Base-by-base conservation (phyloP, 768 basidiomycete genomes). In the Sporobolomyces phaffii region DNA sequence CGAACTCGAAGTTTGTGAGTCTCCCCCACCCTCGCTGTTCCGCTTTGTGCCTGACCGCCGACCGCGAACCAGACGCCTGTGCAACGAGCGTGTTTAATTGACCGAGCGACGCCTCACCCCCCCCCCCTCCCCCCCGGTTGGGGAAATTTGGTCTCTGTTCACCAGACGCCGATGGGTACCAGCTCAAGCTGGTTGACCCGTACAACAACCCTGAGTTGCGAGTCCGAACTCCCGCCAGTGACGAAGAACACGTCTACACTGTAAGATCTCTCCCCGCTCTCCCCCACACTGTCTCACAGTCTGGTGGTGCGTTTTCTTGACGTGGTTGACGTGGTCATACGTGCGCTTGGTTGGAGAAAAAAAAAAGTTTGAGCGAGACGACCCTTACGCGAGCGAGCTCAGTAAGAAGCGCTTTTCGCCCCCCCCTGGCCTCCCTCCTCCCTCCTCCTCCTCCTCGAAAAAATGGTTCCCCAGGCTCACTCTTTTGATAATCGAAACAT, bases 161-260 rank as follows among this genome's bases (percentile, higher is more conserved):
- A n/a, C n/a, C 94, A 45, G 90, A 87, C 78, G 89, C 90, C 33
- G 92, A 97, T 77, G 92, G 92, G 13, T 93, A 90, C 79, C 84
- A 70, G 54, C 50, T 26, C 41, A 71, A 75, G 52, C 72, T 80
- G 22, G 78, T 79, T 14, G 89, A 96, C 78, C 92, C 92, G 22
- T 96, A 96, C 78, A 88, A 91, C 48, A 85, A 87, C 72, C 92
- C 92, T 9, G 82, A 88, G 8, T 84, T 96, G 41, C 86, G 87
- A 22, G 52, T 54, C n/a, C 77, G 81, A 94, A 70, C 89, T 91
- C 74, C 84, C 81, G 75, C 89, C 90, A 6, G 90, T 88, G 43
- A 33, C 20, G 48, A 38, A 13, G 40, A 52, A 48, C 36, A 38
- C n/a, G n/a, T 36, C 20, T 56, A 26, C 45, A 65, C 62, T 47